These are phyloP conservation scores for Castanea crenata DNA, from an alignment of 306 rosid species.

Conservation along the genomic window DNA sequence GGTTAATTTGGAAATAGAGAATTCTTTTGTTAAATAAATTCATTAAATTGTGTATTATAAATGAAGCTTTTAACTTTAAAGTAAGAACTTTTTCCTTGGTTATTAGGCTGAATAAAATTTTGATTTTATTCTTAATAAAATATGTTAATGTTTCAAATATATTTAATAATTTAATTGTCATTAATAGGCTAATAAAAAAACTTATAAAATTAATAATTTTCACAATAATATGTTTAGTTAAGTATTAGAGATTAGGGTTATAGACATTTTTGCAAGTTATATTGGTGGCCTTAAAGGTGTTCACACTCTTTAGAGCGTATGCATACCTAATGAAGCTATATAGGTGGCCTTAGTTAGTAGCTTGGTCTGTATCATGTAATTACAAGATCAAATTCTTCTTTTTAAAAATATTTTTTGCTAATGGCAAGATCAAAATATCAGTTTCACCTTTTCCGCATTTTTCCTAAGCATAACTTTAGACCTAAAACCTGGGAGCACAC, in stretches of 20 bases:
- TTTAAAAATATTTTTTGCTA: no score
- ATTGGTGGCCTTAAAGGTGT: neutral
- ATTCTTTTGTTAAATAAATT: no score
- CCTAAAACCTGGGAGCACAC: neutral
- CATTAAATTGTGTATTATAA: no score
- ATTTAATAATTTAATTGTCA: neutral
- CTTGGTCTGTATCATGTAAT: no score
- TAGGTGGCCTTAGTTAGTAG: no score
- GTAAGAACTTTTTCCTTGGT: neutral
- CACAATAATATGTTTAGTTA: neutral
- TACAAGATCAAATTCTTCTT: no score
- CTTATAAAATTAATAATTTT: neutral
- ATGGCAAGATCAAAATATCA: neutral
- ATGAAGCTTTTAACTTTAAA: neutral
- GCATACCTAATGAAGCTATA: no score
- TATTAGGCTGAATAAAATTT: neutral
- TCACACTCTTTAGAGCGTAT: no score
- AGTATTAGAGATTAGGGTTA: neutral
- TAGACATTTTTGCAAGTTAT: neutral
- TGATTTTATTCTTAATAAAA: neutral
- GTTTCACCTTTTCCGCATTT: neutral
- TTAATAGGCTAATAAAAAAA: neutral
- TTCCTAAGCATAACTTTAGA: slow-evolving; percentile 4
- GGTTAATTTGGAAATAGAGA: no score
- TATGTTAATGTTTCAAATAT: neutral